Conservation (phyloP, 2,329 filamentous ascomycete genomes). For the Chaetomium strumarium region DNA sequence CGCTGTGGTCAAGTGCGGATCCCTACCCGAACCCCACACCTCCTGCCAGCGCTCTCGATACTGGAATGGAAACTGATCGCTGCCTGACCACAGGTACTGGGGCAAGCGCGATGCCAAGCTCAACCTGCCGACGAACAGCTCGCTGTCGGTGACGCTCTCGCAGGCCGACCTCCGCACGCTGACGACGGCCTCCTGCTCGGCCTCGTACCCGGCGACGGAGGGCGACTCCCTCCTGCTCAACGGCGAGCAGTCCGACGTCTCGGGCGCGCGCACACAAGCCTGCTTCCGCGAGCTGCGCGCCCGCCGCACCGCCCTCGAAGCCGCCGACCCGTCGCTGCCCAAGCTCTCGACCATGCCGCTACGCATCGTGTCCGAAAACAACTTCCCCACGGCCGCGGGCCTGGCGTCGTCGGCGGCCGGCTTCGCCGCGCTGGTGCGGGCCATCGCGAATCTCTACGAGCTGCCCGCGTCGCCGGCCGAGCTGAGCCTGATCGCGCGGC, state of each 20-base stretch:
- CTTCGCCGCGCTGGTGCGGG: slow-evolving; percentile 68
- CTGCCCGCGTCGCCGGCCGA: slow-evolving; percentile 75
- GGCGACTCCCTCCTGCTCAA: slow-evolving; percentile 78
- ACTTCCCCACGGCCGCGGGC: slow-evolving; percentile 96
- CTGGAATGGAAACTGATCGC: slow-evolving; percentile 16
- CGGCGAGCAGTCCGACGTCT: slow-evolving; percentile 73
- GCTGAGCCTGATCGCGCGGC: slow-evolving; percentile 81
- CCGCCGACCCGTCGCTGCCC: slow-evolving; percentile 65
- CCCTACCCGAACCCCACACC: not conserved
- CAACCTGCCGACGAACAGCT: slow-evolving; percentile 97
- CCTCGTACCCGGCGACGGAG: slow-evolving; percentile 52
- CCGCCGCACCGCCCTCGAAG: slow-evolving; percentile 71
- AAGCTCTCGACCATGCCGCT: slow-evolving; percentile 73
- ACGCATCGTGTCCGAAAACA: slow-evolving; percentile 91
- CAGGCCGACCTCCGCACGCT: slow-evolving; percentile 91
- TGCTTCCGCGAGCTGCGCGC: slow-evolving; percentile 83
- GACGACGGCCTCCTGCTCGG: slow-evolving; percentile 88
- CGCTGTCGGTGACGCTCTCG: slow-evolving; percentile 91
- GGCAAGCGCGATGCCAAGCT: slow-evolving; percentile 91
- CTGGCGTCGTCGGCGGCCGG: slow-evolving; percentile 68
- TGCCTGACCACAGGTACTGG: slow-evolving; percentile 63
- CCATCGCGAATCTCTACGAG: slow-evolving; percentile 86
- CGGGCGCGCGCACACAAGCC: slow-evolving; percentile 84
- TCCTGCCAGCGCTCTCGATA: not conserved
- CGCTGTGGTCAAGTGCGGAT: slow-evolving; percentile 80